Evolutionary conservation across 2,329 filamentous ascomycete species (phyloP).

Genomic region (Escovopsis weberi): DNA sequence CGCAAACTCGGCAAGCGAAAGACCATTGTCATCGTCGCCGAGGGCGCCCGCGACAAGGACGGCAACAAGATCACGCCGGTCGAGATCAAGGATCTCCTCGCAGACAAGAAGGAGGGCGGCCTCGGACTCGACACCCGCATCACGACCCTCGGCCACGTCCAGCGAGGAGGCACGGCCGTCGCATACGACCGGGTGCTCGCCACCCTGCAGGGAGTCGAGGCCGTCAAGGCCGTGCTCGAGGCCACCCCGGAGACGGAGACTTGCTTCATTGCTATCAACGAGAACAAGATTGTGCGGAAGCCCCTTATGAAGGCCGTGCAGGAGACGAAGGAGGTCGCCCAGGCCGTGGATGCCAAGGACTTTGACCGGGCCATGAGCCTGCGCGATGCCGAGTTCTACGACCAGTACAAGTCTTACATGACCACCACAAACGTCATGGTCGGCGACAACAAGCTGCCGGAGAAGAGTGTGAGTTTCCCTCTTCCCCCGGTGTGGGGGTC

Average conservation of each 20-base stretch:
- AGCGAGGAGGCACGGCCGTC: conserved; percentile 81
- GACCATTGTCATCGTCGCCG: conserved; percentile 95
- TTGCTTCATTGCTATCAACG: conserved; percentile 88
- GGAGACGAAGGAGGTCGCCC: conserved; percentile 71
- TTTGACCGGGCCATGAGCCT: conserved; percentile 79
- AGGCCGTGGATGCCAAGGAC: conserved; percentile 69
- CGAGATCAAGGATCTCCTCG: conserved; percentile 80
- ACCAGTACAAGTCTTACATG: conserved; percentile 81
- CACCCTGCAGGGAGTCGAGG: conserved; percentile 87
- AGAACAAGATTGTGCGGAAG: conserved; percentile 93
- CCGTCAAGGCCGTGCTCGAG: conserved; percentile 80
- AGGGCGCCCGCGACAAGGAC: conserved; percentile 76
- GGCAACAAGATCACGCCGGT: conserved; percentile 70
- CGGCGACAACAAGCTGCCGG: conserved; percentile 49
- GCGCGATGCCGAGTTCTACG: conserved; percentile 83
- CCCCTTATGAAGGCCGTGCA: conserved; percentile 79
- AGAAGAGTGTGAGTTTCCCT: conserved; percentile 61
- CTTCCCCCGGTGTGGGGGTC: too few species aligned
- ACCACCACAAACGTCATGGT: conserved; percentile 78
- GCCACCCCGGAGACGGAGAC: conserved; percentile 80
- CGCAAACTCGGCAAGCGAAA: conserved; percentile 82
- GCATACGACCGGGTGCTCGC: conserved; percentile 90
- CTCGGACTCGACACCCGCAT: conserved; percentile 83
- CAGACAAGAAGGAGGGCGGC: conserved; percentile 47
- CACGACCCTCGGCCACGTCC: conserved; percentile 93